Conservation (phyloP, 2,329 filamentous ascomycete genomes). For the Penicillium sp. region DNA sequence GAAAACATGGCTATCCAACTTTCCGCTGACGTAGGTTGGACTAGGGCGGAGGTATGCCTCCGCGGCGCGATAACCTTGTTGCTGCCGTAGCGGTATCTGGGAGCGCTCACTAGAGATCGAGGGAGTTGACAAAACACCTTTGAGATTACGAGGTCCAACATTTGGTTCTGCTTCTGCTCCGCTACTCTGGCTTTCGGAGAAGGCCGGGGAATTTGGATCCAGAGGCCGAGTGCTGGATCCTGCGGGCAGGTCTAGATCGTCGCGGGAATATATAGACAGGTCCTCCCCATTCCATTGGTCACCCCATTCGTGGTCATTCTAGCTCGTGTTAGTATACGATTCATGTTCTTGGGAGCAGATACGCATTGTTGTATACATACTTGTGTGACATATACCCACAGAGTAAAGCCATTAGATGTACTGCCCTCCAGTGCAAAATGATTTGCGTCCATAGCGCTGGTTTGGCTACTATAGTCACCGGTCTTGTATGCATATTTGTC, state of each 20-base stretch:
- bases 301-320: slow-evolving; percentile 81
- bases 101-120: slow-evolving; percentile 51
- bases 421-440: slow-evolving; percentile 85
- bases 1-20: slow-evolving; percentile 64
- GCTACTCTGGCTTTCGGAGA: slow-evolving; percentile 45
- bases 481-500: slow-evolving; percentile 91
- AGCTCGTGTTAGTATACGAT: not conserved
- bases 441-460: slow-evolving; percentile 87
- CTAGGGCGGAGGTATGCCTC: slow-evolving; percentile 87
- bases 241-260: slow-evolving; percentile 58
- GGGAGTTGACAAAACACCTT: slow-evolving; percentile 54
- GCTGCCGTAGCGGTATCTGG: slow-evolving; percentile 49
- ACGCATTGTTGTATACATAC: slow-evolving; percentile 35
- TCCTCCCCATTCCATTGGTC: slow-evolving; percentile 98
- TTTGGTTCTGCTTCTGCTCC: slow-evolving; percentile 35
- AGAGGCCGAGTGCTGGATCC: slow-evolving; percentile 23
- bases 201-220: slow-evolving; percentile 43
- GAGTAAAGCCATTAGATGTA: slow-evolving; percentile 69
- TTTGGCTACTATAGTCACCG: slow-evolving; percentile 88
- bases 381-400: slow-evolving; percentile 76
- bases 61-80: slow-evolving; percentile 73
- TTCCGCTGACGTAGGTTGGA: slow-evolving; percentile 65
- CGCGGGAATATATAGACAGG: slow-evolving; percentile 74
- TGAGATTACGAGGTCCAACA: slow-evolving; percentile 68
- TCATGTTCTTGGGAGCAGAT: not conserved